Evolutionary conservation across 129 eudicot species (phyloP).

Genomic region (Flaveria trinervia): DNA sequence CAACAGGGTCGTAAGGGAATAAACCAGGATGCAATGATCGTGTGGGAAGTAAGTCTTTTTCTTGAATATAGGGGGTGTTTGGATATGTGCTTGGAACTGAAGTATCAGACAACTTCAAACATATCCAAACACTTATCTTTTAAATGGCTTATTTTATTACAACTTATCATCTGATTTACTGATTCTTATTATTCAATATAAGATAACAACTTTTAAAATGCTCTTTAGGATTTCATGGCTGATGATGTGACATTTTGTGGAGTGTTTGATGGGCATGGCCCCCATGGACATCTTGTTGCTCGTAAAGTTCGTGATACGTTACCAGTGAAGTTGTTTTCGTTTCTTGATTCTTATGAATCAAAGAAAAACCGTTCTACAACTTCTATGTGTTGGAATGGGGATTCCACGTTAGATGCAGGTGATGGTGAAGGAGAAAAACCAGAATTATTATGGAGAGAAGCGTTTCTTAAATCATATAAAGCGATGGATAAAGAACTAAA

Average conservation of each 20-base stretch:
- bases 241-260: conserved; percentile 93
- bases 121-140: neutral
- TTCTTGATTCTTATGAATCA: conserved; percentile 59
- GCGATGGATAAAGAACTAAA: conserved; percentile 90
- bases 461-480: conserved; percentile 79
- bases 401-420: conserved; percentile 49
- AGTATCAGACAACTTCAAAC: neutral
- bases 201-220: neutral
- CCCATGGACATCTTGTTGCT: conserved; percentile 98
- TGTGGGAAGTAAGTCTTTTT: conserved; percentile 81
- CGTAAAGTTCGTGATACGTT: conserved; percentile 90
- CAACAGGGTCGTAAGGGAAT: conserved; percentile 99
- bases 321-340: conserved; percentile 74
- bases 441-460: conserved; percentile 80
- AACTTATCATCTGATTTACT: neutral
- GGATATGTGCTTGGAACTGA: neutral
- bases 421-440: conserved; percentile 67
- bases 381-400: conserved; percentile 56
- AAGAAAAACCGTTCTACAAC: conserved; percentile 50
- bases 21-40: conserved; percentile 99
- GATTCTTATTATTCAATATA: neutral
- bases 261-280: conserved; percentile 97
- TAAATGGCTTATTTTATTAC: neutral
- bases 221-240: conserved; percentile 73
- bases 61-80: neutral